These are phyloP conservation scores for Malassezia sp. DNA, from an alignment of 1,284 basidiomycete genomes.

Conservation along the genomic window DNA sequence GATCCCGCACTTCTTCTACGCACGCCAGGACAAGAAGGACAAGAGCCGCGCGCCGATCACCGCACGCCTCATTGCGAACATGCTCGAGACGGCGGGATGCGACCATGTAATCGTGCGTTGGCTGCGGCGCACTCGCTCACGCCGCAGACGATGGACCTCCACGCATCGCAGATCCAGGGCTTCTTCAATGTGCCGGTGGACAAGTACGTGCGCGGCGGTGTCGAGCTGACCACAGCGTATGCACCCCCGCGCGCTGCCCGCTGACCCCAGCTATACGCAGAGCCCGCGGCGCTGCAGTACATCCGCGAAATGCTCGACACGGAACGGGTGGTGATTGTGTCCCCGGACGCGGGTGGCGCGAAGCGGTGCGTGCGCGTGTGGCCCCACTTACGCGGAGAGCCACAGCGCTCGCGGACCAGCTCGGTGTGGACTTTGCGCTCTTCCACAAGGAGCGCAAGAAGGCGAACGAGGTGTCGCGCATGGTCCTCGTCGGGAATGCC, in stretches of 20 bases:
- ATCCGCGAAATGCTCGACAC: constrained; percentile 83
- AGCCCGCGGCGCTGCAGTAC: constrained; percentile 90
- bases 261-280: constrained; percentile 91
- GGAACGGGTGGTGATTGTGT: constrained; percentile 84
- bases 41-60: constrained; percentile 97
- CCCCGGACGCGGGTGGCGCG: constrained; percentile 94
- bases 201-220: too few species aligned
- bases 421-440: constrained; percentile 94
- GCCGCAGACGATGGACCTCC: constrained; percentile 51
- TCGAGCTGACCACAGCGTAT: constrained; percentile 44
- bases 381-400: constrained; percentile 56
- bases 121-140: neutral
- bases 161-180: constrained; percentile 55
- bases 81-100: constrained; percentile 92
- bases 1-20: constrained; percentile 47
- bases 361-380: constrained; percentile 66
- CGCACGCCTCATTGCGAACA: constrained; percentile 96
- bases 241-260: constrained; percentile 49
- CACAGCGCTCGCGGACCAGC: constrained; percentile 88
- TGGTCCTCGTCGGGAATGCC: constrained; percentile 93
- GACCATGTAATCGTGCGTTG: constrained; percentile 93
- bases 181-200: constrained; percentile 99
- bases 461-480: constrained; percentile 96
- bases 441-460: constrained; percentile 99
- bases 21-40: constrained; percentile 87